Evolutionary conservation across 768 basidiomycete species (phyloP), one percentile per base, ranked within the genome.

Genomic region (Lactifluus volemus): DNA sequence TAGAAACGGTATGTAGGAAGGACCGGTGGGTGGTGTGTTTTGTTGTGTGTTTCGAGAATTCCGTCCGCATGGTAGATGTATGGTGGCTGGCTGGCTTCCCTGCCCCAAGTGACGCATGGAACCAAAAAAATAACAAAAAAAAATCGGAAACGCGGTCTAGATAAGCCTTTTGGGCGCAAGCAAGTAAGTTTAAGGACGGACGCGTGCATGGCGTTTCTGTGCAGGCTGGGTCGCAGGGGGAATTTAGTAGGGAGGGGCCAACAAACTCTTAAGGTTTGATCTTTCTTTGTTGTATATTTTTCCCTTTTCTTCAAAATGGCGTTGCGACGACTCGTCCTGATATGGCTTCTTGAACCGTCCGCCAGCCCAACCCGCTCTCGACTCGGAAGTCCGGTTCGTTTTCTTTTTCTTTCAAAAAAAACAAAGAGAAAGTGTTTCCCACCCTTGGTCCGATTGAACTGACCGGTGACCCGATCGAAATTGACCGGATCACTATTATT

Each of bases 21-120:
- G 32, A 34, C 25, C 25, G 25, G 25, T 34, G 32, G 44, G 10
- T 32, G 39, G 1, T n/a, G n/a, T n/a, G n/a, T n/a, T n/a, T 15
- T 25, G 25, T 1, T 25, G 25, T 25, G 25, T 6, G 7, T 17
- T 55, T 55, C 54, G 49, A 55, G 49, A 56, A 47, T 30, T 47
- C 55, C 50, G 34, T 52, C 49, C 50, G 50, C 60, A 53, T 61
- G 60, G 60, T 55, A 55, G 36, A 61, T 55, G 60, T 55, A 60
- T 56, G 49, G 42, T 50, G 32, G 32, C 6, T 34, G 32, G 49
- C 36, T 34, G 52, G 47, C 54, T 61, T 61, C 60, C 55, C 49
- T 42, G 41, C 41, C 41, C 11, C 32, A 5, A 39, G 38, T 61
- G 60, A 56, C 60, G 55, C 59, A 21, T 55, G 59, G 54, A 39